phyloP scores from a whole-genome alignment of 257 asterid genomes.

The Orobanche coerulescens region DNA sequence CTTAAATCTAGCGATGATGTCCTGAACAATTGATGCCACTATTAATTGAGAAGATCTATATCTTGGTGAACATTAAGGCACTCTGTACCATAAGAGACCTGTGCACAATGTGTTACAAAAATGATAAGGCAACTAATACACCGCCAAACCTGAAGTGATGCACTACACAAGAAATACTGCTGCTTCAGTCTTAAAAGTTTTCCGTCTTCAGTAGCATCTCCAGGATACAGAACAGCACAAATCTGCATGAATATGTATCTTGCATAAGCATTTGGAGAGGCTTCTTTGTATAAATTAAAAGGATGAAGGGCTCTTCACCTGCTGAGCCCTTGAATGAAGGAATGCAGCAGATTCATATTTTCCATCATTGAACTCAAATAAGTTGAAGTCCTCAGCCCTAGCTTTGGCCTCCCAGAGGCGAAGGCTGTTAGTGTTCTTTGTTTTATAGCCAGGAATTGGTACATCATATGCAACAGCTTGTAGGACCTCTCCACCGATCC shows the following conservation, averaged over 20 bases:
- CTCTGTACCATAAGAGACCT: background rate
- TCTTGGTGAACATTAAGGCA: slow-evolving; percentile 9
- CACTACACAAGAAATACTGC: slow-evolving; percentile 96
- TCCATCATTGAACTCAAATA: slow-evolving; percentile 92
- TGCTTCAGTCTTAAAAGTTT: slow-evolving; percentile 88
- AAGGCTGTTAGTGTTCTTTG: slow-evolving; percentile 91
- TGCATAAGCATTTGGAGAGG: too few species aligned
- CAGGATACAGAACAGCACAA: slow-evolving; percentile 97
- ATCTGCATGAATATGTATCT: slow-evolving; percentile 43
- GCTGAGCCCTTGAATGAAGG: slow-evolving; percentile 95
- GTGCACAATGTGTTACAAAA: background rate
- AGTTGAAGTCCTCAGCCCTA: slow-evolving; percentile 65
- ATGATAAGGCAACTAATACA: slow-evolving; percentile 18
- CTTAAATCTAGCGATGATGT: slow-evolving; percentile 80
- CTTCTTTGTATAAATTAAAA: too few species aligned
- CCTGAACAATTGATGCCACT: slow-evolving; percentile 41
- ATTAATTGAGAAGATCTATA: slow-evolving; percentile 11
- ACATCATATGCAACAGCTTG: slow-evolving; percentile 98
- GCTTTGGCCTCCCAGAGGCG: slow-evolving; percentile 99
- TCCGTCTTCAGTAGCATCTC: slow-evolving; percentile 95
- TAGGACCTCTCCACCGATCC: slow-evolving; percentile 95
- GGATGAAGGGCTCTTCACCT: slow-evolving; percentile 40
- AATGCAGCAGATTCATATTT: slow-evolving; percentile 89
- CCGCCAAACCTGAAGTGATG: slow-evolving; percentile 84
- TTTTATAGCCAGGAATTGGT: slow-evolving; percentile 99